These are phyloP conservation scores for Pezicula radicicola DNA, from an alignment of 2,329 filamentous ascomycete genomes.

Conservation along the genomic window DNA sequence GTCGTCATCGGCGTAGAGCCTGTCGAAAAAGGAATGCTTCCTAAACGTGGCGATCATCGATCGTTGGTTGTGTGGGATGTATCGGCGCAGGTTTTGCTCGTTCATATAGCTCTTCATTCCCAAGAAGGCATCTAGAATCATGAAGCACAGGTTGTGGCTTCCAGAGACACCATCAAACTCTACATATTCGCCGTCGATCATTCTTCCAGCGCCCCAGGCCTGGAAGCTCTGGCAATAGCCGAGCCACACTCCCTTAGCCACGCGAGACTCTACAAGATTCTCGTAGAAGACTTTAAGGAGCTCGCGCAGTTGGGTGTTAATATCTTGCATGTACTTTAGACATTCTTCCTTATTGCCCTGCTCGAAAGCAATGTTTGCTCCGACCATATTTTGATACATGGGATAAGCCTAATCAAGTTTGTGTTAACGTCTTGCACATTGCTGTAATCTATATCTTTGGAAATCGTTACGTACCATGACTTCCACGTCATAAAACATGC, in stretches of 20 bases:
- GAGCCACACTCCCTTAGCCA: constrained; percentile 29
- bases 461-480: not conserved
- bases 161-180: constrained; percentile 33
- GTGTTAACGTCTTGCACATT: too few relatives aligned
- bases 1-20: constrained; percentile 7
- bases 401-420: too few relatives aligned
- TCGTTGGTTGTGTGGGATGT: too few relatives aligned
- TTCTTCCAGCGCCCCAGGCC: constrained; percentile 31
- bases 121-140: constrained; percentile 33
- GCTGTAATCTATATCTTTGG: too few relatives aligned
- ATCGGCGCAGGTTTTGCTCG: constrained; percentile 11
- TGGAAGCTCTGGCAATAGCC: constrained; percentile 32
- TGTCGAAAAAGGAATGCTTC: too few relatives aligned
- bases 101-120: constrained; percentile 29
- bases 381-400: too few relatives aligned
- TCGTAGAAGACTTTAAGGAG: constrained; percentile 27
- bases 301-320: constrained; percentile 13
- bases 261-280: constrained; percentile 21
- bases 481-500: constrained; percentile 30
- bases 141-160: constrained; percentile 32
- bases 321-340: too few relatives aligned
- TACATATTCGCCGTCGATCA: constrained; percentile 20
- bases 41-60: too few relatives aligned
- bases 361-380: too few relatives aligned
- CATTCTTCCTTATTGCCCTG: too few relatives aligned